Evolutionary conservation across 2,329 filamentous ascomycete species (phyloP), one percentile per base, ranked within the genome.

Genomic region (Calycina herbarum): DNA sequence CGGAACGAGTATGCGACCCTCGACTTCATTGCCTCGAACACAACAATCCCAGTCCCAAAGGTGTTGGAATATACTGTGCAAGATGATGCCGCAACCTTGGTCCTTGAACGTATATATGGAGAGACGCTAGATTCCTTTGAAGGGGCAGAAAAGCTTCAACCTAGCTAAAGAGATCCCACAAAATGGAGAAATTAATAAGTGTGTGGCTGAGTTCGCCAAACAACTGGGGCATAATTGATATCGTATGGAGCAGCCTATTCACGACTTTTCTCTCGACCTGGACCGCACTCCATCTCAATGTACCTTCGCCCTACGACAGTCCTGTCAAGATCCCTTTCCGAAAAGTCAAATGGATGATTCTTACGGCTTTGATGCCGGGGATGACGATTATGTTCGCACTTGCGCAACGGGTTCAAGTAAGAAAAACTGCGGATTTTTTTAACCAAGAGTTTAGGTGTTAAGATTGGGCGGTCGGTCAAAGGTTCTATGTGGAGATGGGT

Each of bases 151-250:
- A 8, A 8, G 33, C 7, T 35, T 35, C 33, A 35, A 35, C 10
- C 7, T 35, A 33, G 8, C 33, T 33, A 33, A 5, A 33, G 33
- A 33, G 33, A 35, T 35, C 10, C 7, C 33, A 35, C 33, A 35
- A 5, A 35, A 35, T 8, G 33, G 35, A 38, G 10, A 38, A 38
- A 15, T 13, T 38, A 11, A 38, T 38, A 13, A 15, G 35, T 20
- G 42, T 4, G 5, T 45, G 42, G 42, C 15, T 45, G 15, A 17
- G n/a, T n/a, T 45, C 42, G 27, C 65, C 68, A 20, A 7, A 56
- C 10, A 13, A 5, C 5, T 20, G 51, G 15, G 51, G 51, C 24
- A 56, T 24, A 15, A 5, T 27, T 27, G 29, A 33, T 15, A 29
- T 57, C 24, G 13, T 57, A 27, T 33, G 24, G 54, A 57, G 17